Base-by-base conservation (phyloP, 495 filamentous ascomycete species). In the Podospora pseudopauciseta region DNA sequence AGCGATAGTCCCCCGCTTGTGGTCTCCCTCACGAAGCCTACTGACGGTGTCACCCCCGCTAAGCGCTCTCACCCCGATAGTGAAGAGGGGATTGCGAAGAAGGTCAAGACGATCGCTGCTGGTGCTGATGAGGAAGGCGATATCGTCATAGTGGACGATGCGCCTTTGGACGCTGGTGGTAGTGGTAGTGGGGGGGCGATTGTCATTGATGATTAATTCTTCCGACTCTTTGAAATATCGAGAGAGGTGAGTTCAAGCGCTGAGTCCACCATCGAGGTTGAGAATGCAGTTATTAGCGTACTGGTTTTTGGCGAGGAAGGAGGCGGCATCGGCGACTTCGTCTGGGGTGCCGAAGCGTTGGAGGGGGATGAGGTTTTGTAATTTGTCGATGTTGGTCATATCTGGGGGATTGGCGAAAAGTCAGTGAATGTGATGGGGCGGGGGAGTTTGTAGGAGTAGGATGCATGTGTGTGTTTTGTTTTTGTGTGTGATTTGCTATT, bases 271-370 rank as follows among this genome's bases (percentile, higher is more conserved):
- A 75, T 96, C 92, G n/a, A 96, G 82, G 72, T 92, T 93, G 9
- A 96, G 82, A 28, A 93, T 85, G 78, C 91, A 93, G 66, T 94
- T 94, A 73, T 93, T 92, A 9, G 91, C 89, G 75, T 93, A 96
- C 58, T 86, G 75, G 76, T 93, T 95, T 32, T 80, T 82, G n/a
- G 86, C 89, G 19, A 96, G 84, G 76, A 95, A 96, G 32, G 87
- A 77, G 57, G 88, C 92, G 60, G 92, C 92, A 68, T 93, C 89
- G n/a, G 92, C 92, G 30, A 96, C 83, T 72, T 96, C 92, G 4
- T 85, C 80, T 15, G 85, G 77, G 7, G 82, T 76, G 13, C 92
- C 92, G 69, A 93, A 87, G 11, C 91, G 86, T n/a, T 80, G 76
- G n/a, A 90, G 71, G 3, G 92, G 92, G 34, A 93, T 92, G 18